A percentile compares a stretch with the other conserved stretches of the same genome.
These are phyloP conservation scores for Cystoderma amianthinum DNA, from an alignment of 768 basidiomycete species.

Conservation along the genomic window DNA sequence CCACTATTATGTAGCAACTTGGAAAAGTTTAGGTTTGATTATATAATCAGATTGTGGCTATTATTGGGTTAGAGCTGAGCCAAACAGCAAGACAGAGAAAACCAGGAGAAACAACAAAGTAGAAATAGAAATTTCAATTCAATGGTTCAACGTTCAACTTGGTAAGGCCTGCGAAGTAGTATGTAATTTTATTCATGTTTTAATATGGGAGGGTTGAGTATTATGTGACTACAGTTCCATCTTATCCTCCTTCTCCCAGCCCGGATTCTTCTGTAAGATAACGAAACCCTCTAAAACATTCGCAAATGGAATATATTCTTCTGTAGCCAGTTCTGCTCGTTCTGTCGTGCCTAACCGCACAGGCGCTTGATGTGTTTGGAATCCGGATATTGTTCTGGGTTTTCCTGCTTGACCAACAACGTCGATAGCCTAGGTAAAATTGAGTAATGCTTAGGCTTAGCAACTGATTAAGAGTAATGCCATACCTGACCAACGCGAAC, in stretches of 20 bases:
- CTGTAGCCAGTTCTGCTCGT: conserved; percentile 92
- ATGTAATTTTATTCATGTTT: too few relatives aligned
- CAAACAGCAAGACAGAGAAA: too few relatives aligned
- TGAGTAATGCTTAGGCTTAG: not conserved
- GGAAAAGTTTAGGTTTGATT: too few relatives aligned
- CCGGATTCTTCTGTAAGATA: conserved; percentile 87
- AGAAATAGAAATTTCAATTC: too few relatives aligned
- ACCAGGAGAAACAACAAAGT: too few relatives aligned
- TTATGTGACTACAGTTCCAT: conserved; percentile 55
- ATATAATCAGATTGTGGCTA: too few relatives aligned
- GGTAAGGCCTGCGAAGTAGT: too few relatives aligned
- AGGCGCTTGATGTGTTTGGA: conserved; percentile 97
- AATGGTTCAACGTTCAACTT: too few relatives aligned
- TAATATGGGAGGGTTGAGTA: too few relatives aligned
- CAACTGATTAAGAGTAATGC: conserved; percentile 1
- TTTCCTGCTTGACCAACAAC: conserved; percentile 98
- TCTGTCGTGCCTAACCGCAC: conserved; percentile 94
- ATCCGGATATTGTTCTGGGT: conserved; percentile 91
- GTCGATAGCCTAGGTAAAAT: conserved; percentile 70
- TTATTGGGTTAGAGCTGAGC: too few relatives aligned
- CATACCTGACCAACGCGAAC: conserved; percentile 89
- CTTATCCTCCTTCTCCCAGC: conserved; percentile 80
- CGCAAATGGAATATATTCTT: conserved; percentile 90
- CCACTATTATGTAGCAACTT: too few relatives aligned
- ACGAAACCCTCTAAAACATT: conserved; percentile 91